Evolutionary conservation across 148 eudicot species (phyloP).

Genomic region (Rhododendron ferrugineum): DNA sequence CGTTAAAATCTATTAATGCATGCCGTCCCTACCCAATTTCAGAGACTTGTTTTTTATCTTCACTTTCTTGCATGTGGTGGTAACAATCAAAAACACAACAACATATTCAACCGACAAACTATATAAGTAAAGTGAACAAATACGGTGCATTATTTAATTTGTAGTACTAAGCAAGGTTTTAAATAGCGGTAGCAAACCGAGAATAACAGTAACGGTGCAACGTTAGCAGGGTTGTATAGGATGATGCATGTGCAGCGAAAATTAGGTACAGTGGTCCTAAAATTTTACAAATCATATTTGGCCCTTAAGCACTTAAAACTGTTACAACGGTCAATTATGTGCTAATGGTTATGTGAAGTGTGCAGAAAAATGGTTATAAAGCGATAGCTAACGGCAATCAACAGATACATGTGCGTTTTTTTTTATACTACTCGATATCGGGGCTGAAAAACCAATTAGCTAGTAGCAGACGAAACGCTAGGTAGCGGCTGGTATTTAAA

Average conservation of each 20-base stretch:
- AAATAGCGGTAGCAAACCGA: background rate
- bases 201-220: background rate
- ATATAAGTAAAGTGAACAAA: background rate
- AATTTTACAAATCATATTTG: background rate
- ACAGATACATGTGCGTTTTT: no score
- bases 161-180: background rate
- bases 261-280: background rate
- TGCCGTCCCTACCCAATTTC: background rate
- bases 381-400: no score
- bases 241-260: no score
- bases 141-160: background rate
- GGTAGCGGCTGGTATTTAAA: no score
- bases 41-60: background rate
- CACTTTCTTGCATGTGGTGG: background rate
- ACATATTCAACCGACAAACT: background rate
- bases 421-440: background rate
- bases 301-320: background rate
- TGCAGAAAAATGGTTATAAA: background rate
- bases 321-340: background rate
- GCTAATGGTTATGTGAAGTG: background rate
- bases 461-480: background rate
- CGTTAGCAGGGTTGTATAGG: background rate
- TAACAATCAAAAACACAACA: background rate
- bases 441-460: background rate
- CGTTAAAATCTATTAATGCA: conserved; percentile 4